Conservation (phyloP, 768 basidiomycete genomes). For the Amyloporia xantha region DNA sequence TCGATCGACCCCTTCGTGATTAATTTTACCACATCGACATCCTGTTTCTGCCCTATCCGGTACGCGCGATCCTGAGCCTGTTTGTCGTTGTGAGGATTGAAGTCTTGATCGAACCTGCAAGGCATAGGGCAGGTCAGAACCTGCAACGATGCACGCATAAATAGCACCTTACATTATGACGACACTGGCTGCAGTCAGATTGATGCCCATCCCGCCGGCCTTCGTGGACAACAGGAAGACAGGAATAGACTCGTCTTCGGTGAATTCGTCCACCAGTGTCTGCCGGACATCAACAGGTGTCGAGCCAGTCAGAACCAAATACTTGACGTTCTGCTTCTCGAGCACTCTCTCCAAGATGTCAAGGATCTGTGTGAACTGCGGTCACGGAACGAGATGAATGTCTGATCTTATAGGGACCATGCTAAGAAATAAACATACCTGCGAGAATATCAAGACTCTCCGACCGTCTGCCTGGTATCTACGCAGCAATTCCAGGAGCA, state of each 20-base stretch:
- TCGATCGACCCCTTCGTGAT: slow-evolving; percentile 91
- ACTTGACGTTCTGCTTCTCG: slow-evolving; percentile 63
- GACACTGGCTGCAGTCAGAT: slow-evolving; percentile 90
- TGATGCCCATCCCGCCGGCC: slow-evolving; percentile 95
- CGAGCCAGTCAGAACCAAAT: slow-evolving; percentile 82
- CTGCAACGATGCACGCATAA: not conserved
- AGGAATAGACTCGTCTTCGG: slow-evolving; percentile 73
- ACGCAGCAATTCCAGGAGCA: slow-evolving; percentile 63
- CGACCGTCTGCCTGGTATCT: slow-evolving; percentile 62
- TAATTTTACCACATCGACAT: slow-evolving; percentile 92
- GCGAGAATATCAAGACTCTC: slow-evolving; percentile 90
- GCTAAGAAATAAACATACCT: slow-evolving; percentile 41
- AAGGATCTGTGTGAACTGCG: slow-evolving; percentile 89
- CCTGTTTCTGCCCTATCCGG: slow-evolving; percentile 90
- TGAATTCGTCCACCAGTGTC: slow-evolving; percentile 92
- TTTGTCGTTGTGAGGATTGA: slow-evolving; percentile 95
- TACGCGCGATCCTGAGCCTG: slow-evolving; percentile 98
- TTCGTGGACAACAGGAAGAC: slow-evolving; percentile 91
- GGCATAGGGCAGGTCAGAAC: slow-evolving; percentile 6
- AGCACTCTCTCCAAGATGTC: slow-evolving; percentile 87
- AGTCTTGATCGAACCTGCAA: slow-evolving; percentile 90
- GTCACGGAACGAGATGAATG: not conserved
- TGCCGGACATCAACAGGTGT: slow-evolving; percentile 94
- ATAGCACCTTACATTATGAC: slow-evolving; percentile 72
- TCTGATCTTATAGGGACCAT: not conserved